A percentile compares a stretch with the other conserved stretches of the same genome.
Conservation (phyloP, 257 asterid species). For the Ballota nigra region DNA sequence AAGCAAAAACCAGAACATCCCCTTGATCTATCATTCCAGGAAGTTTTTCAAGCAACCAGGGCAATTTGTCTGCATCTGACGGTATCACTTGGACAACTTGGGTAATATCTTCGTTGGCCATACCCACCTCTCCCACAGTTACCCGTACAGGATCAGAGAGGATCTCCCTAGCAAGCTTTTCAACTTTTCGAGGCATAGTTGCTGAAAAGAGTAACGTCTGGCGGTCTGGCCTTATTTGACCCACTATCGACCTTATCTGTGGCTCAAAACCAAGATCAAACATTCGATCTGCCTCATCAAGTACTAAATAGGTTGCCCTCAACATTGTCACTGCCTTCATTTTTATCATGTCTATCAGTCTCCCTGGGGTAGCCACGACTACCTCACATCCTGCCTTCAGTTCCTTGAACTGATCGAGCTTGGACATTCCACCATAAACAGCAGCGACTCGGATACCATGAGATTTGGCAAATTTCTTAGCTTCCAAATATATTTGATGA, state of each 20-base stretch:
- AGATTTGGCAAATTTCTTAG: slow-evolving; percentile 86
- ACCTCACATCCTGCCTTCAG: slow-evolving; percentile 97
- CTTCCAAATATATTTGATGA: slow-evolving; percentile 92
- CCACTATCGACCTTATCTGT: slow-evolving; percentile 91
- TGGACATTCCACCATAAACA: slow-evolving; percentile 98
- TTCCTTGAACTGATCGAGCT: slow-evolving; percentile 95
- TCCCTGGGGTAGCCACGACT: slow-evolving; percentile 96
- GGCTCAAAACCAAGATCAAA: slow-evolving; percentile 99
- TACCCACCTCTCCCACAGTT: slow-evolving; percentile 96
- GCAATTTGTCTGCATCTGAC: slow-evolving; percentile 77
- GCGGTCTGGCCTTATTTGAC: slow-evolving; percentile 97
- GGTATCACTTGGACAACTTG: slow-evolving; percentile 81
- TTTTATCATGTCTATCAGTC: slow-evolving; percentile 93
- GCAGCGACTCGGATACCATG: slow-evolving; percentile 88
- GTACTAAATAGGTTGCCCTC: slow-evolving; percentile 88
- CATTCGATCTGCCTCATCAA: slow-evolving; percentile 99
- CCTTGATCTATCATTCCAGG: slow-evolving; percentile 89
- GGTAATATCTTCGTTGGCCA: slow-evolving; percentile 96
- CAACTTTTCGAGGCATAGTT: slow-evolving; percentile 94
- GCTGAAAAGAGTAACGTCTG: slow-evolving; percentile 97
- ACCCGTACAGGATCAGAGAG: slow-evolving; percentile 92
- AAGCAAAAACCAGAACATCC: slow-evolving; percentile 92
- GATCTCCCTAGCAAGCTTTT: slow-evolving; percentile 94
- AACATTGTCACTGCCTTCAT: slow-evolving; percentile 88
- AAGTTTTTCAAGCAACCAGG: slow-evolving; percentile 93